Conservation (phyloP, 2,329 filamentous ascomycete species). For the Monilinia fructicola region DNA sequence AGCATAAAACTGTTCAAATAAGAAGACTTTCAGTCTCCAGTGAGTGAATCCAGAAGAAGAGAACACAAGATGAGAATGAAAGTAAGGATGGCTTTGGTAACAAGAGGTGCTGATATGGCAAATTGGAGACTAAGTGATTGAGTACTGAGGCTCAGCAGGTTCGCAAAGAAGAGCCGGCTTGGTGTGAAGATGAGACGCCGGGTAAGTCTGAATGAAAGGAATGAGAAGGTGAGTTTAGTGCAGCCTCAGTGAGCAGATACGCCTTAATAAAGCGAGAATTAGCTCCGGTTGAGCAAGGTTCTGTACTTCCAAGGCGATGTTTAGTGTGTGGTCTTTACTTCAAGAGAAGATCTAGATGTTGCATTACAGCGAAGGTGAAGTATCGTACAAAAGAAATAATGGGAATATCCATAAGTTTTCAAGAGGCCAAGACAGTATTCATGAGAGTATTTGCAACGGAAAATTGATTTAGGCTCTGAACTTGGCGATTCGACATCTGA, state of each 20-base stretch:
- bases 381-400: neutral
- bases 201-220: neutral
- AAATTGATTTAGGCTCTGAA: neutral
- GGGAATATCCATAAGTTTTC: neutral
- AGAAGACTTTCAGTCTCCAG: neutral
- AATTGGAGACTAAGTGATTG: neutral
- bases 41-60: neutral
- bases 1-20: neutral
- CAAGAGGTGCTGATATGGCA: neutral
- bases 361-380: neutral
- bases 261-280: too few species aligned
- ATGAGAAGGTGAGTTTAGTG: neutral
- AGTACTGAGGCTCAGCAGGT: neutral
- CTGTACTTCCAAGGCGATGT: neutral
- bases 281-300: neutral
- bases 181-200: neutral
- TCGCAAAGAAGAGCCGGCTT: neutral
- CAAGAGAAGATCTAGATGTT: neutral
- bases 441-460: too few species aligned
- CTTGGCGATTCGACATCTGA: neutral
- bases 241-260: neutral
- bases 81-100: neutral
- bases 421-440: neutral
- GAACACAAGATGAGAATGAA: neutral
- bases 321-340: neutral